Evolutionary conservation across 2,329 filamentous ascomycete species (phyloP).

Genomic region (Aspergillus sp.): DNA sequence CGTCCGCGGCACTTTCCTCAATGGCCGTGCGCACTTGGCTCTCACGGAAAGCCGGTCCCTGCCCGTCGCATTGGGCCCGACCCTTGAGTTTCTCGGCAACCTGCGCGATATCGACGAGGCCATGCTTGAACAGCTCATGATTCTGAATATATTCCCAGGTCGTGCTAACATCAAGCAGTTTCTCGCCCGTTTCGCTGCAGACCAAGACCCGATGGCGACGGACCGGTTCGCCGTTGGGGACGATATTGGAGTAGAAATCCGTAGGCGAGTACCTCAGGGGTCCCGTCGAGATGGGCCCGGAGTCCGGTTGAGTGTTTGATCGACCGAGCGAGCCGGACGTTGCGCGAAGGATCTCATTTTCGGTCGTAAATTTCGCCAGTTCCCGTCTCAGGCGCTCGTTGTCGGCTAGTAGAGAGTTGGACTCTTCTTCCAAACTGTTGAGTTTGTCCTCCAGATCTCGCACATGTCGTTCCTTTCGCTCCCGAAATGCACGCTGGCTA

Average conservation of each 20-base stretch:
- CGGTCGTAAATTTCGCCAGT: constrained; percentile 78
- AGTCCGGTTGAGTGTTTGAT: constrained; percentile 38
- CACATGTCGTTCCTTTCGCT: constrained; percentile 92
- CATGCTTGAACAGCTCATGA: constrained; percentile 73
- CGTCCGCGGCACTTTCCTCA: constrained; percentile 71
- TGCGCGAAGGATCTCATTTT: constrained; percentile 89
- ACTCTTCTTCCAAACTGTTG: constrained; percentile 70
- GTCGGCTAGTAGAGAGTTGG: constrained; percentile 71
- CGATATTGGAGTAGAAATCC: constrained; percentile 67
- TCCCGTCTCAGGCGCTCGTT: constrained; percentile 85
- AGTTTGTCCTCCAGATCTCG: constrained; percentile 90
- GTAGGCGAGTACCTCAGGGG: constrained; percentile 71
- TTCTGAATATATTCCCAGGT: constrained; percentile 88
- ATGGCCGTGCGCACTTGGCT: constrained; percentile 71
- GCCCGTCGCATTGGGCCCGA: constrained; percentile 77
- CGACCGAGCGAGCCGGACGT: constrained; percentile 55
- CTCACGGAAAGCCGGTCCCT: constrained; percentile 85
- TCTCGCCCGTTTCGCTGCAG: constrained; percentile 63
- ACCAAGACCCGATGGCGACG: constrained; percentile 69
- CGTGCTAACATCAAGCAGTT: constrained; percentile 70
- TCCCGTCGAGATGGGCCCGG: constrained; percentile 57
- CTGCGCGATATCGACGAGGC: constrained; percentile 75
- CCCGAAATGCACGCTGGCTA: constrained; percentile 92
- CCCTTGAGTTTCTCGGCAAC: constrained; percentile 77
- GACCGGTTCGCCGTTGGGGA: constrained; percentile 46